Conservation (phyloP, 768 basidiomycete genomes). For the Chiua virens region DNA sequence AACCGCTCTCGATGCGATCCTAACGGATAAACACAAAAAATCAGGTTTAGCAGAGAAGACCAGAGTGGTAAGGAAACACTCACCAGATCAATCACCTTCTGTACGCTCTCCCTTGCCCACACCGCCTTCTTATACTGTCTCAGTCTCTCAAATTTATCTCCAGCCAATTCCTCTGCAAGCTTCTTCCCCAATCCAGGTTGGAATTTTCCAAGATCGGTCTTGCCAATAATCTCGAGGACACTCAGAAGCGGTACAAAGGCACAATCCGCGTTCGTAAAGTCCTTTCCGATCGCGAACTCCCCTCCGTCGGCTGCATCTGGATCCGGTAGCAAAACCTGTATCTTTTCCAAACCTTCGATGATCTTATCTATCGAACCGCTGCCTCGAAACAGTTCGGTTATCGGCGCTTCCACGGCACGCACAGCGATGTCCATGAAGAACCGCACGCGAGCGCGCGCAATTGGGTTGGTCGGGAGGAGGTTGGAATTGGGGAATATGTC, state of each 20-base stretch:
- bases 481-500: conserved; percentile 49
- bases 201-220: conserved; percentile 50
- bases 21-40: neutral
- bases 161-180: conserved; percentile 41
- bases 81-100: conserved; percentile 6
- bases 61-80: neutral
- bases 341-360: neutral
- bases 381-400: conserved; percentile 32
- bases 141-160: conserved; percentile 46
- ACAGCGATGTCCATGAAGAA: conserved; percentile 63
- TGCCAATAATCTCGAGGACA: conserved; percentile 39
- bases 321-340: conserved; percentile 22
- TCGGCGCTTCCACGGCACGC: conserved; percentile 40
- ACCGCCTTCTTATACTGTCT: conserved; percentile 48
- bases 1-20: conserved; percentile 1
- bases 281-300: conserved; percentile 35
- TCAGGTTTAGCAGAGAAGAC: neutral
- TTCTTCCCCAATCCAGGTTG: conserved; percentile 46
- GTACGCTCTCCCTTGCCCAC: conserved; percentile 35
- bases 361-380: neutral
- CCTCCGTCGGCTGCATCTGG: conserved; percentile 42
- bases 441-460: conserved; percentile 54
- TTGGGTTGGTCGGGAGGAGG: conserved; percentile 51
- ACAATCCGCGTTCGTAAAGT: conserved; percentile 61
- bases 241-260: conserved; percentile 57